These are phyloP conservation scores for Solanum chiquidenum DNA, from an alignment of 257 asterid species.

Conservation along the genomic window DNA sequence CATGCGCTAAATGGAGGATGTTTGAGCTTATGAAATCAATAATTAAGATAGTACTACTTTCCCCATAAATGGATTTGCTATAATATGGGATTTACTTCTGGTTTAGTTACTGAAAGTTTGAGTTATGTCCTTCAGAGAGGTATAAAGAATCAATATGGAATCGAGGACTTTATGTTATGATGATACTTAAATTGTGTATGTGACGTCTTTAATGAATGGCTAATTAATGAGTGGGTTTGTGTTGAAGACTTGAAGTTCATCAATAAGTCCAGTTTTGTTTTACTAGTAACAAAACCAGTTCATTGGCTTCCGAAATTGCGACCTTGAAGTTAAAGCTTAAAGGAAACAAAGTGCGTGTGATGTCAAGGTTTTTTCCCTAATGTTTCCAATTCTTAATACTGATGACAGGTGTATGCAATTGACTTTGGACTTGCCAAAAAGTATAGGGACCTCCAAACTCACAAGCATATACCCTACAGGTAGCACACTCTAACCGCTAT, in stretches of 20 bases:
- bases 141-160: neutral
- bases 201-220: neutral
- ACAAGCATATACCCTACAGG: slow-evolving; percentile 37
- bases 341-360: neutral
- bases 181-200: neutral
- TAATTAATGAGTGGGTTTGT: neutral
- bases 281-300: neutral
- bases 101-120: neutral
- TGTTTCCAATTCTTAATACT: neutral
- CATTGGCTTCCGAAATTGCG: neutral
- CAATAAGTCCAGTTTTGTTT: neutral
- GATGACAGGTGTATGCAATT: slow-evolving; percentile 23
- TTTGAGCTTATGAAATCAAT: neutral
- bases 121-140: neutral
- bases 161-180: neutral
- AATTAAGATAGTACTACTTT: neutral
- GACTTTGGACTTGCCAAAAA: slow-evolving; percentile 34
- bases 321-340: neutral
- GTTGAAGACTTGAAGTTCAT: neutral
- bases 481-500: neutral
- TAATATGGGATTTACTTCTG: neutral
- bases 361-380: neutral
- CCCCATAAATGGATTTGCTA: neutral
- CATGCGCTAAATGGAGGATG: neutral
- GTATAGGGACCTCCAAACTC: slow-evolving; percentile 32